Conservation (phyloP, 2,329 filamentous ascomycete species). For the Didymella exigua region DNA sequence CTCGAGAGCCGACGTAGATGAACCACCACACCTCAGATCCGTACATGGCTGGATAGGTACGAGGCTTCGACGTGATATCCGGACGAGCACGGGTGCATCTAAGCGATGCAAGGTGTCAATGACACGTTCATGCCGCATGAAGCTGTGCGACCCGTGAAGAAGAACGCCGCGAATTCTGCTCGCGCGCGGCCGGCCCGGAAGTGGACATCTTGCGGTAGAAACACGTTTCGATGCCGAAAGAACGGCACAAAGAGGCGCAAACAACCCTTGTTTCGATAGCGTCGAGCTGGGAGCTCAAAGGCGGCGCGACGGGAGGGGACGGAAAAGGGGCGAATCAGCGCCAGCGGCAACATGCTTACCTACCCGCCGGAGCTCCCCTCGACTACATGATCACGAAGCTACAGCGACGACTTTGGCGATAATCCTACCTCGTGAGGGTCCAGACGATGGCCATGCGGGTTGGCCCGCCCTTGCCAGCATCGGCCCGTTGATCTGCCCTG, state of each 20-base stretch:
- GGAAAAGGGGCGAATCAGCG: constrained; percentile 17
- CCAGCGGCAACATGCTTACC: constrained; percentile 5
- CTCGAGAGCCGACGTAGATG: constrained; percentile 9
- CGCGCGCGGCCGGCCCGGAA: background rate
- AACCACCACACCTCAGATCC: background rate
- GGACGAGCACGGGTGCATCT: background rate
- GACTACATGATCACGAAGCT: constrained; percentile 8
- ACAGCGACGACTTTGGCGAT: background rate
- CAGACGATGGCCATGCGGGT: constrained; percentile 18
- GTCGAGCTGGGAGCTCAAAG: constrained; percentile 7
- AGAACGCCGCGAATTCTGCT: background rate
- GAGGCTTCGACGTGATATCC: background rate
- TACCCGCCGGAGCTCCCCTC: background rate
- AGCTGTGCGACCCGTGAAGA: background rate
- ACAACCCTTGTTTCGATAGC: constrained; percentile 10
- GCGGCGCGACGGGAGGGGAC: constrained; percentile 9
- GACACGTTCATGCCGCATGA: constrained; percentile 9
- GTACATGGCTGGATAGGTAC: background rate
- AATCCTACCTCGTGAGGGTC: constrained; percentile 15
- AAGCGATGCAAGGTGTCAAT: constrained; percentile 11
- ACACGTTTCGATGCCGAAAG: background rate
- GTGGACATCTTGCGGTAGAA: background rate
- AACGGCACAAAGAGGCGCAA: constrained; percentile 1
- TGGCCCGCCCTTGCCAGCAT: constrained; percentile 11
- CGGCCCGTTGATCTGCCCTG: constrained; percentile 8